Evolutionary conservation across 306 rosid genomes (phyloP), one percentile per base, ranked within the genome.

Genomic region (Ochetophila trinervis): DNA sequence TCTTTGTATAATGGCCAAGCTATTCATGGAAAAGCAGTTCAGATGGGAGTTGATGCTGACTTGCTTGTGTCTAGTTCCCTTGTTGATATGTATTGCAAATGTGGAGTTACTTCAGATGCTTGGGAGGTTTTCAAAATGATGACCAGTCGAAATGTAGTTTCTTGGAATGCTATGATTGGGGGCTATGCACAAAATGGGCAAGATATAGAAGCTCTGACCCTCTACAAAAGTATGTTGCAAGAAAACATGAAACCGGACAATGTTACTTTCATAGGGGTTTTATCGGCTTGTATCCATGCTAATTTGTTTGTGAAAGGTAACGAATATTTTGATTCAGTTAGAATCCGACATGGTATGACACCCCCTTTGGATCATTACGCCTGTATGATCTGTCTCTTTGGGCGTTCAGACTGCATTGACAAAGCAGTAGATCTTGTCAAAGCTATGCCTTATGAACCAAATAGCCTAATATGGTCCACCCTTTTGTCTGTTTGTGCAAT

Each of bases 311-410:
- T 66, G 22, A n/a, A 61, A 72, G 80, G 80, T 35, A 70, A 52
- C 30, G 40, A 5, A 34, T 71, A 61, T 52, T 74, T 79, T 23
- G 66, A 70, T 63, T 71, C 73, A 14, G 74, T 74, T 21, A 66
- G 61, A 36, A 52, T 48, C 17, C 70, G 14, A 23, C 69, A 70
- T 44, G 74, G 71, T 23, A n/a, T 74, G 50, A 35, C 32, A 14
- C 80, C 71, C 34, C 51, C 69, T 16, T 18, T 66, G 67, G 77
- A 74, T 59, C 84, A 79, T 57, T 74, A 74, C n/a, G 77, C 80
- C 3, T 74, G 80, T 59, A 56, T 79, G 67, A 57, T 79, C 65
- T 63, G 72, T 74, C 74, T 66, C 36, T 55, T 74, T 16, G 77
- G 80, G 16, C 70, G 73, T 49, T 62, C 60, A 3, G 80, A 71